Percentiles rank a stretch among this genome's conserved stretches.
phyloP scores from a whole-genome alignment of 2,329 filamentous ascomycete genomes.

The Didymellaceae sp. region DNA sequence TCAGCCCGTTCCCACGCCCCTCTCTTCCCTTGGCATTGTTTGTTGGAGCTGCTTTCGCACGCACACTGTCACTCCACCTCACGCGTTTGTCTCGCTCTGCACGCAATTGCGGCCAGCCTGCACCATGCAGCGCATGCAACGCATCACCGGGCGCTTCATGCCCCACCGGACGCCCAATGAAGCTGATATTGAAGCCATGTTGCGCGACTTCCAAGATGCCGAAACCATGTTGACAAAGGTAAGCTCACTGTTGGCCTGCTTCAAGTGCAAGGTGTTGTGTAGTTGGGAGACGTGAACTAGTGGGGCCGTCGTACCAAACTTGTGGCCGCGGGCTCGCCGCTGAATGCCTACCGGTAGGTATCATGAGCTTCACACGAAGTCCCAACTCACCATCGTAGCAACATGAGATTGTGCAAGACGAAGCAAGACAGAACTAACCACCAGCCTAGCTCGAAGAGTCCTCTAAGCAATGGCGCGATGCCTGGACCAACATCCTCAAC shows the following conservation, averaged over 20 bases:
- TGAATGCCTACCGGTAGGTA: neutral
- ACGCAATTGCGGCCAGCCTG: constrained; percentile 26
- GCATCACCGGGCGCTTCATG: constrained; percentile 75
- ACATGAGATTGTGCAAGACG: neutral
- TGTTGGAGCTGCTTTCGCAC: neutral
- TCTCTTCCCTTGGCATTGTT: neutral
- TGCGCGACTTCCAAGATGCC: constrained; percentile 82
- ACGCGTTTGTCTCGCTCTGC: constrained; percentile 3
- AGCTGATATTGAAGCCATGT: constrained; percentile 73
- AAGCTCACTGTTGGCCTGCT: constrained; percentile 34
- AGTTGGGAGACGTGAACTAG: constrained; percentile 13
- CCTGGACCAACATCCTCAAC: constrained; percentile 75
- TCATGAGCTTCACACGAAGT: neutral
- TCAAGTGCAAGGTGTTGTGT: constrained; percentile 14
- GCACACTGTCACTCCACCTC: too few relatives aligned
- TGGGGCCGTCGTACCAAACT: constrained; percentile 21
- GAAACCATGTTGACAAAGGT: constrained; percentile 77
- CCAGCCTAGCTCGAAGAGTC: constrained; percentile 73
- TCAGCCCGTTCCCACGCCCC: neutral
- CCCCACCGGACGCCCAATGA: constrained; percentile 76
- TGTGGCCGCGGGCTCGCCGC: neutral
- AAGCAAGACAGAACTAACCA: constrained; percentile 7
- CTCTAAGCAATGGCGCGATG: constrained; percentile 76
- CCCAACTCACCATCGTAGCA: too few relatives aligned
- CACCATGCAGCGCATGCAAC: constrained; percentile 74